Evolutionary conservation across 306 rosid genomes (phyloP), one percentile per base, ranked within the genome.

Genomic region (Datisca glomerata): DNA sequence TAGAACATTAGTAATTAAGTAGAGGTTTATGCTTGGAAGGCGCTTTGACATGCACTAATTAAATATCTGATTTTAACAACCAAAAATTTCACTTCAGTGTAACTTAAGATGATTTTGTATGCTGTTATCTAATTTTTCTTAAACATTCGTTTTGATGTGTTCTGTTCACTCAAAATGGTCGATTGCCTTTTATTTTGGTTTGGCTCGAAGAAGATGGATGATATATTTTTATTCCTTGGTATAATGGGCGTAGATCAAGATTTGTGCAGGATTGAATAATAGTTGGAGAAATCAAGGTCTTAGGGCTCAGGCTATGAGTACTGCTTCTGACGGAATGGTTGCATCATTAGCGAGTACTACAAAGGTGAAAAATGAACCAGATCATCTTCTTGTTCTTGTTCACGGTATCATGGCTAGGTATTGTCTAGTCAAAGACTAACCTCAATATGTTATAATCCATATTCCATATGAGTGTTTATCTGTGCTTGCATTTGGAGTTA

Each of bases 351-450:
- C 34, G 36, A 57, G 66, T 53, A 53, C 56, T 53, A 45, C 58
- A 23, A 63, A 43, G 60, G 59, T 20, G 4, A 60, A 64, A 51
- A 49, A 65, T 14, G 67, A 68, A 38, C 86, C 95, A 2, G 95
- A 83, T 59, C 95, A 89, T 70, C 95, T 89, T 53, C 95, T 89
- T 52, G 82, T 89, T 52, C 95, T 89, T 63, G 95, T 89, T 63
- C 97, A 89, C 53, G 97, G 97, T 55, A 83, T 83, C 55, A 52
- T 80, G 66, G 95, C 91, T n/a, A 80, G 97, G 93, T 89, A 67
- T 63, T 39, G 49, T 18, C 50, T 72, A 56, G 50, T 34, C 20
- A 37, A 20, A 29, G 24, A 21, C 40, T 22, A 46, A 45, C 23
- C 38, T 42, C 18, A 18, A 16, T 35, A 22, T 21, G n/a, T n/a